Percentiles rank a stretch among this genome's conserved stretches.
Evolutionary conservation across 2,329 filamentous ascomycete genomes (phyloP).

Genomic region (Colletotrichum agaves): DNA sequence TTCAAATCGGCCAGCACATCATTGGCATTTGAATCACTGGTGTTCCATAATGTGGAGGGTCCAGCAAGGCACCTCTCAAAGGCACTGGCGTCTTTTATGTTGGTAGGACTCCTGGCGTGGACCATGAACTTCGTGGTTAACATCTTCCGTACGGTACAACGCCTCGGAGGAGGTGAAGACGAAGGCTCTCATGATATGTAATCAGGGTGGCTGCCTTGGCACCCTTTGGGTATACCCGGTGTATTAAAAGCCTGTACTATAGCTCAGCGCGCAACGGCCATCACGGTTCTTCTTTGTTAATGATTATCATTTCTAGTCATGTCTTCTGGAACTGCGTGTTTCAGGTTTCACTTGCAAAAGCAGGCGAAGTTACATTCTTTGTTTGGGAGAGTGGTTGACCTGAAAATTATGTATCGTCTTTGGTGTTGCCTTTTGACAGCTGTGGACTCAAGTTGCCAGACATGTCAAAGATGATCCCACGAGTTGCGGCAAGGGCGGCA

Average conservation of each 20-base stretch:
- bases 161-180: constrained; percentile 66
- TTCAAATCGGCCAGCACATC: constrained; percentile 95
- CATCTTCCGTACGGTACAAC: constrained; percentile 75
- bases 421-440: no score
- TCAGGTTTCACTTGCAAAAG: no score
- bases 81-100: constrained; percentile 80
- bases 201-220: background rate
- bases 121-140: constrained; percentile 89
- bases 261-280: constrained; percentile 11
- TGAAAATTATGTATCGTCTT: no score
- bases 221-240: constrained; percentile 33
- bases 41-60: constrained; percentile 59
- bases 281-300: constrained; percentile 20
- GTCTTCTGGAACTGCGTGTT: background rate
- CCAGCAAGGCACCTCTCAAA: constrained; percentile 61
- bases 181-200: constrained; percentile 39
- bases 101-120: constrained; percentile 90
- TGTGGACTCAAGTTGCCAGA: no score
- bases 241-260: constrained; percentile 36
- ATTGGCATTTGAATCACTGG: constrained; percentile 86
- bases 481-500: background rate
- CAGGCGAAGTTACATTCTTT: no score
- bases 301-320: constrained; percentile 1
- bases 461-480: background rate
- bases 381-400: no score